phyloP scores from a whole-genome alignment of 192 early-diverging fungal genomes.

The Coemansia sp. region DNA sequence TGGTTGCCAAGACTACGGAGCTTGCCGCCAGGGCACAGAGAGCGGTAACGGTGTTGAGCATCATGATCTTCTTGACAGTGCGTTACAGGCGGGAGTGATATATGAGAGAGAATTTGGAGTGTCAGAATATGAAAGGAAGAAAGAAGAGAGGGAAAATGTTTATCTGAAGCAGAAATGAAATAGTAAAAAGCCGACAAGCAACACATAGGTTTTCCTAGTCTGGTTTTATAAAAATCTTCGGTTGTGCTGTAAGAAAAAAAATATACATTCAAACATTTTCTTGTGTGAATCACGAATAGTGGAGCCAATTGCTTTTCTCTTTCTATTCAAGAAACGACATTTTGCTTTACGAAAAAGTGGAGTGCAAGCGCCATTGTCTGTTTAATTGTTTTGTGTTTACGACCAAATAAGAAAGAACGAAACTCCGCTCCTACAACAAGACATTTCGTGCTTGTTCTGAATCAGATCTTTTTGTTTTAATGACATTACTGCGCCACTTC shows the following conservation, averaged over 20 bases:
- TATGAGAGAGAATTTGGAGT: too few relatives aligned
- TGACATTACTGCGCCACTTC: conserved; percentile 5
- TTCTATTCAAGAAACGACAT: neutral
- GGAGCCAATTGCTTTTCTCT: too few relatives aligned
- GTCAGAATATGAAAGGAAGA: too few relatives aligned
- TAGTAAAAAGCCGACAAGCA: too few relatives aligned
- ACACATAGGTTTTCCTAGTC: too few relatives aligned
- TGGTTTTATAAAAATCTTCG: too few relatives aligned
- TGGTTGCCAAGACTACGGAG: neutral
- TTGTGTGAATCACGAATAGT: neutral
- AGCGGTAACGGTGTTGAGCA: neutral
- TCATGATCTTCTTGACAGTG: neutral
- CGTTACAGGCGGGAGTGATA: neutral
- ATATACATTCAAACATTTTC: too few relatives aligned
- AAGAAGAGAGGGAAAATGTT: too few relatives aligned
- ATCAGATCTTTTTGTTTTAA: neutral
- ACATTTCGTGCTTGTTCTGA: neutral
- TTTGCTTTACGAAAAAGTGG: neutral
- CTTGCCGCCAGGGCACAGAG: neutral
- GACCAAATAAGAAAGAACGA: too few relatives aligned
- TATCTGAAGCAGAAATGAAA: too few relatives aligned
- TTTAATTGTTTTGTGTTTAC: neutral
- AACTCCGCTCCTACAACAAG: neutral
- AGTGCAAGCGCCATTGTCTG: conserved; percentile 1
- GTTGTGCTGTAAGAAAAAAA: too few relatives aligned